Evolutionary conservation across 2,329 filamentous ascomycete species (phyloP).

Genomic region (Arachnomyces sp.): DNA sequence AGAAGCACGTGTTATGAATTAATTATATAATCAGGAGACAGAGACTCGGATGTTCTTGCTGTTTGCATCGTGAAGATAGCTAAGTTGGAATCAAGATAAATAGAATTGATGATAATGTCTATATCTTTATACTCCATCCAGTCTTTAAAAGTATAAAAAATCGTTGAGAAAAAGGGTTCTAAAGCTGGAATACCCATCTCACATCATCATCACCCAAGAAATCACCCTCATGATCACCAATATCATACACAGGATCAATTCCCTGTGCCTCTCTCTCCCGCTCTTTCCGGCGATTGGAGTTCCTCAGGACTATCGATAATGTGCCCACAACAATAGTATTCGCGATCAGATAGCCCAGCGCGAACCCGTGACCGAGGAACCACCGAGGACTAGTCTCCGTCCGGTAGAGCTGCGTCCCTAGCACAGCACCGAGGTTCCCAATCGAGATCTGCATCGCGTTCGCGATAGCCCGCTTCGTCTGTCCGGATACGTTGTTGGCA

Average conservation of each 20-base stretch:
- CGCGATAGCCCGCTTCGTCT: constrained; percentile 61
- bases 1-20: too few species aligned
- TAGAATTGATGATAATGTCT: too few species aligned
- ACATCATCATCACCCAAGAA: constrained; percentile 58
- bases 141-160: background rate
- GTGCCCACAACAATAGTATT: constrained; percentile 50
- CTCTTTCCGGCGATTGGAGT: constrained; percentile 52
- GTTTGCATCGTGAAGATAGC: too few species aligned
- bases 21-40: too few species aligned
- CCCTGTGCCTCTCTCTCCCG: constrained; percentile 36
- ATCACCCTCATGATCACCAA: constrained; percentile 42
- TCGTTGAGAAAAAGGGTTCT: too few species aligned
- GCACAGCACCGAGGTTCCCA: constrained; percentile 59
- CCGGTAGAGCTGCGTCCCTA: constrained; percentile 64
- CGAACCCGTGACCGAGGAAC: constrained; percentile 59
- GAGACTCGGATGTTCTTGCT: too few species aligned
- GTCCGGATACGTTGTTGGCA: constrained; percentile 63
- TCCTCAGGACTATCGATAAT: constrained; percentile 48
- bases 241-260: constrained; percentile 30
- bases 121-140: too few species aligned
- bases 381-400: constrained; percentile 54
- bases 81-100: too few species aligned
- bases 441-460: constrained; percentile 67
- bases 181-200: constrained; percentile 60
- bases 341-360: constrained; percentile 54